Percentiles rank a stretch among this genome's conserved stretches.
Conservation (phyloP, 2,329 filamentous ascomycete species). For the Penicillium aurantiogriseum region DNA sequence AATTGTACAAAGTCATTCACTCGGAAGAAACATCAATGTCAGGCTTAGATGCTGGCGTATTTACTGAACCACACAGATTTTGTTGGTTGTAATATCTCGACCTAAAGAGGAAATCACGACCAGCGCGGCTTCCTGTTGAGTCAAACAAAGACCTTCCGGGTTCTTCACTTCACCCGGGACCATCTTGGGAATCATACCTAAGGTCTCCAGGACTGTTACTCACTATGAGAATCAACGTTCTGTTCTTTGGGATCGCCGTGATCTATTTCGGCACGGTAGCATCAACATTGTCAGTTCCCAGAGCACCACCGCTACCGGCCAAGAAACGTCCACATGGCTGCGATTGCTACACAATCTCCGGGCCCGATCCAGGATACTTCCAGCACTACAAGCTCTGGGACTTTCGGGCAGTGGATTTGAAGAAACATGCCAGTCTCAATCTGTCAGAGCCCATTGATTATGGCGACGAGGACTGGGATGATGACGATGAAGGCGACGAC, state of each 20-base stretch:
- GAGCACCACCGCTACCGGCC: neutral
- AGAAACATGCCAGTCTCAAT: slow-evolving; percentile 22
- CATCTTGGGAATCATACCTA: neutral
- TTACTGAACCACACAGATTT: neutral
- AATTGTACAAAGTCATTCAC: neutral
- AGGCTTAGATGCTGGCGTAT: neutral
- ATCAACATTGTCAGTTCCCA: neutral
- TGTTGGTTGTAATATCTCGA: no score
- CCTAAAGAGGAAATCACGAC: neutral
- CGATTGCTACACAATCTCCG: slow-evolving; percentile 49
- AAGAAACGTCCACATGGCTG: slow-evolving; percentile 32
- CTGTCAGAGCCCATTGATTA: slow-evolving; percentile 14
- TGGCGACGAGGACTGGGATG: slow-evolving; percentile 17
- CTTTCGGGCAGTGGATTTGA: slow-evolving; percentile 46
- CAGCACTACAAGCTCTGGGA: slow-evolving; percentile 54
- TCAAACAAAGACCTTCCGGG: neutral
- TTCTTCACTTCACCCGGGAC: neutral
- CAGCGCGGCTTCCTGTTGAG: neutral
- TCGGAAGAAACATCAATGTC: neutral
- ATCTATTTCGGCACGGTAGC: slow-evolving; percentile 5
- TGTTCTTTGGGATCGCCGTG: slow-evolving; percentile 3
- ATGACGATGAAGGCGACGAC: slow-evolving; percentile 8
- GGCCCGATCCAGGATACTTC: slow-evolving; percentile 47
- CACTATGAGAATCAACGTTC: slow-evolving; percentile 12
- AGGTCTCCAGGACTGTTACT: neutral